A percentile compares a stretch with the other conserved stretches of the same genome.
phyloP scores from a whole-genome alignment of 2,329 filamentous ascomycete genomes.

The Nigrospora osmanthi region DNA sequence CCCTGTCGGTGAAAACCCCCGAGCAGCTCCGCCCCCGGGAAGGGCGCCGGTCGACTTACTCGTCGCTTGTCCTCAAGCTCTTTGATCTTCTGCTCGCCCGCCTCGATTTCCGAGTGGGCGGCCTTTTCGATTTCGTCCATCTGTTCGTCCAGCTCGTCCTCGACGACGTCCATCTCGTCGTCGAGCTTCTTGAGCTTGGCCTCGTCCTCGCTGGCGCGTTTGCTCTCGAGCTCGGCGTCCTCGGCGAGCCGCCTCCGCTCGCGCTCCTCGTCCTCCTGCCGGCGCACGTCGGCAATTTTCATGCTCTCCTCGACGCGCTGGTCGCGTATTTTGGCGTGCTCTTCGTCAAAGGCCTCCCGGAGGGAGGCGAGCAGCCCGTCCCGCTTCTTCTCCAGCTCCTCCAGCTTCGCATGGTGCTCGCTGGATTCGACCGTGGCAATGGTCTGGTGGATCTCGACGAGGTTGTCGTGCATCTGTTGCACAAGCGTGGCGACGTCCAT shows the following conservation, averaged over 20 bases:
- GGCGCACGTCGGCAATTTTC: slow-evolving; percentile 24
- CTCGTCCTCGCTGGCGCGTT: slow-evolving; percentile 20
- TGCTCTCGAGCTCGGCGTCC: slow-evolving; percentile 24
- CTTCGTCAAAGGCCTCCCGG: slow-evolving; percentile 19
- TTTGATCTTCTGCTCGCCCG: slow-evolving; percentile 22
- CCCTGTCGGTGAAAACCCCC: background rate
- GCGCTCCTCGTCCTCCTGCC: slow-evolving; percentile 33
- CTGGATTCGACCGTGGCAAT: slow-evolving; percentile 23
- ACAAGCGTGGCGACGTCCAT: slow-evolving; percentile 30
- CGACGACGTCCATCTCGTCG: slow-evolving; percentile 18
- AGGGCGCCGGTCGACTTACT: slow-evolving; percentile 10
- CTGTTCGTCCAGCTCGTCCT: slow-evolving; percentile 25
- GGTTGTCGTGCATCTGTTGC: slow-evolving; percentile 32
- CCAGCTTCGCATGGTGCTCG: slow-evolving; percentile 26
- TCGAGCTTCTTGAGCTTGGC: slow-evolving; percentile 20
- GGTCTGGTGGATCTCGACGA: slow-evolving; percentile 29
- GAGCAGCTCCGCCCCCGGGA: background rate
- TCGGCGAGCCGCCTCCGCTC: slow-evolving; percentile 25
- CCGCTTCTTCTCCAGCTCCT: slow-evolving; percentile 29
- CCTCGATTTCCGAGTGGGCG: slow-evolving; percentile 17
- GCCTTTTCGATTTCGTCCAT: slow-evolving; percentile 26
- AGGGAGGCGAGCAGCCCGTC: slow-evolving; percentile 24
- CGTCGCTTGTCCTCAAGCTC: slow-evolving; percentile 25
- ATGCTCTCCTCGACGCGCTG: slow-evolving; percentile 21
- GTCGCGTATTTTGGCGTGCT: slow-evolving; percentile 18